Evolutionary conservation across 2,329 filamentous ascomycete species (phyloP), one percentile per base, ranked within the genome.

Genomic region (Tolypocladium endophyticum): DNA sequence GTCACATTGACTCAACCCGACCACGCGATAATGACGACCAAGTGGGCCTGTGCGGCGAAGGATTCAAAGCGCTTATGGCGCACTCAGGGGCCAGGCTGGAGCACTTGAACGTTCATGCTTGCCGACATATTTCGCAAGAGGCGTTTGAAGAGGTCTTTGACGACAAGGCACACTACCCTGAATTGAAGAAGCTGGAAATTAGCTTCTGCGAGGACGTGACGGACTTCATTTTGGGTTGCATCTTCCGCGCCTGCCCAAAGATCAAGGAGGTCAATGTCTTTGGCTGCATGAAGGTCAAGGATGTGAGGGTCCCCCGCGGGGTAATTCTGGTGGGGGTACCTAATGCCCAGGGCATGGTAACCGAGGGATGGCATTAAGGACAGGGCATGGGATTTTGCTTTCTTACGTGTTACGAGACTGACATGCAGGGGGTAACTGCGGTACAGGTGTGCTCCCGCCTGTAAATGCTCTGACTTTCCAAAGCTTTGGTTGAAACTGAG

Each of bases 21-120:
- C 87, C 90, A 0, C 81, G 86, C 28, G 83, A 86, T 5, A 86
- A 87, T 55, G 81, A 83, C 0, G 76, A 85, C 59, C 79, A 81
- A 30, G 75, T 93, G 53, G 93, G 92, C 1, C 79, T 97, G 38
- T 90, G 87, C 58, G 87, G 86, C 0, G 74, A 81, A 7, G 92
- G 89, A 0, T 93, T 97, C 75, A 77, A 81, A 64, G 89, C 90
- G 0, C 74, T 97, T 52, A 96, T 97, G 90, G 75, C 77, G 0
- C 93, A 97, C 70, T 96, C 92, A 0, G 89, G 90, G 4, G 69
- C 74, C 1, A 78, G 74, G 14, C 73, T 97, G 2, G 79, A 80
- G 61, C 77, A 81, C 47, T 77, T 97, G 39, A 89, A 95, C 68
- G 78, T 97, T n/a, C 84, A 90, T 18, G 89, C 88, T 0, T 96